Evolutionary conservation across 164 flowering plant genomes (phyloP).

Genomic region (Amborella trichopoda): DNA sequence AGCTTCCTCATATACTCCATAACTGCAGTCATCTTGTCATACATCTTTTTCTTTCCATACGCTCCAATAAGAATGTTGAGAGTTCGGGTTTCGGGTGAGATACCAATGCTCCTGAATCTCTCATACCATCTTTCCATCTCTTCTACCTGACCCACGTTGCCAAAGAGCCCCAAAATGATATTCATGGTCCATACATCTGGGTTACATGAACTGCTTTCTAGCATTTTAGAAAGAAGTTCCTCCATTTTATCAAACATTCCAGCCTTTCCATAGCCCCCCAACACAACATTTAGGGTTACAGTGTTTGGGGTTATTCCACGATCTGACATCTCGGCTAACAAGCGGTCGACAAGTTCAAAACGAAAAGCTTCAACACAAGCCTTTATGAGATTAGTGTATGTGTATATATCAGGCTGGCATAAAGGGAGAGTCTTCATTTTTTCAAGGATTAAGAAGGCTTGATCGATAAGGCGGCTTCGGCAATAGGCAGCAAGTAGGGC

Average conservation of each 20-base stretch:
- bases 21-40: conserved; percentile 94
- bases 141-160: conserved; percentile 78
- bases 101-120: conserved; percentile 77
- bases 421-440: conserved; percentile 67
- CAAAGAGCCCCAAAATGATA: conserved; percentile 66
- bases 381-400: conserved; percentile 69
- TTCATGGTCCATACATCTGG: conserved; percentile 99
- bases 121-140: conserved; percentile 96
- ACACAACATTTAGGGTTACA: conserved; percentile 79
- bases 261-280: conserved; percentile 80
- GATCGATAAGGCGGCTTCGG: conserved; percentile 58
- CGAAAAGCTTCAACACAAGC: conserved; percentile 61
- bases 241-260: conserved; percentile 84
- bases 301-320: conserved; percentile 72
- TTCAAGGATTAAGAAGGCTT: conserved; percentile 54
- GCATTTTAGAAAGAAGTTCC: conserved; percentile 63
- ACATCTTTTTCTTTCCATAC: conserved; percentile 86
- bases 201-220: conserved; percentile 45
- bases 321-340: conserved; percentile 69
- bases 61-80: conserved; percentile 91
- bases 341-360: conserved; percentile 58
- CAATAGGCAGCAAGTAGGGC: conserved; percentile 81
- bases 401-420: conserved; percentile 88
- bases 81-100: conserved; percentile 88
- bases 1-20: conserved; percentile 97